These are phyloP conservation scores for Panicum virgatum DNA, from an alignment of 202 grass and related monocot species.

Conservation along the genomic window DNA sequence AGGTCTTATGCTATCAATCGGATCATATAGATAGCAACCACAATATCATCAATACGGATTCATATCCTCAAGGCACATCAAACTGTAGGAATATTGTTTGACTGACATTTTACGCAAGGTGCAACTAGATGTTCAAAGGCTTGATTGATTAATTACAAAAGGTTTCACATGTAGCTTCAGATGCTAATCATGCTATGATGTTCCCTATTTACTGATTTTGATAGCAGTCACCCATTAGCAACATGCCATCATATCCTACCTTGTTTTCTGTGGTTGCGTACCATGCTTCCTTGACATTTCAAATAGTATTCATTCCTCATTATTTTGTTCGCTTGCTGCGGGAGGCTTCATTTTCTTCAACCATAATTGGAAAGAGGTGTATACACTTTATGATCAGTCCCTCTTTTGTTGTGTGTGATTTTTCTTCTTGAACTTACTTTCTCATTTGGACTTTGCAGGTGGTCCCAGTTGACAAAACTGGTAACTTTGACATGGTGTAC, in stretches of 20 bases:
- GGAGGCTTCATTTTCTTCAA: slow-evolving; percentile 94
- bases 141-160: slow-evolving; percentile 23
- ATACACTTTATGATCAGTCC: not conserved
- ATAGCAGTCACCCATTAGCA: not conserved
- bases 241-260: slow-evolving; percentile 12
- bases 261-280: slow-evolving; percentile 12
- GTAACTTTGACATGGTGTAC: slow-evolving; percentile 85
- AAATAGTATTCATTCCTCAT: slow-evolving; percentile 87
- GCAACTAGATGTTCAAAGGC: not conserved
- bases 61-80: not conserved
- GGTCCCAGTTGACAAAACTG: slow-evolving; percentile 85
- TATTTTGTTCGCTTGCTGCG: slow-evolving; percentile 81
- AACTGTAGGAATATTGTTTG: slow-evolving; percentile 8
- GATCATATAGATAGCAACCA: not conserved
- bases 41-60: not conserved
- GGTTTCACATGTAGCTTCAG: not conserved
- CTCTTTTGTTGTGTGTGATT: slow-evolving; percentile 11
- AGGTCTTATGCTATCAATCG: not conserved
- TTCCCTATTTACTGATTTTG: not conserved
- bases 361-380: slow-evolving; percentile 86
- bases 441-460: slow-evolving; percentile 52
- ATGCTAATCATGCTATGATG: slow-evolving; percentile 6
- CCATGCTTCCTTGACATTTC: slow-evolving; percentile 60
- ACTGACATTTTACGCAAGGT: not conserved
- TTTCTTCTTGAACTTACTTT: slow-evolving; percentile 19